Base-by-base conservation (phyloP, 768 basidiomycete species). In the Boletus fagicola region DNA sequence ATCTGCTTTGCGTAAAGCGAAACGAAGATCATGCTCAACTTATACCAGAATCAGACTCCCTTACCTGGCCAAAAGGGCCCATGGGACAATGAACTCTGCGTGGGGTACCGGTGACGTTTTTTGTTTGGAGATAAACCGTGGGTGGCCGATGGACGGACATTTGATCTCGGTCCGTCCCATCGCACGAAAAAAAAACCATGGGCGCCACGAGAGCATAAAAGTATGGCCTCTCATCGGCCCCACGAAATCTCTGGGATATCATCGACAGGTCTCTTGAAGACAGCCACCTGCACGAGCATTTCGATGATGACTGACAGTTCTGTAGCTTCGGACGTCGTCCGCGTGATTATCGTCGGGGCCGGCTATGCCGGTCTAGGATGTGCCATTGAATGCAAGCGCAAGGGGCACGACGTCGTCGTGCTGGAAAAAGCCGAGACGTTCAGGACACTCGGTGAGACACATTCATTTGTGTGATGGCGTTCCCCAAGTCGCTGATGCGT, bases 331-430 rank as follows among this genome's bases (percentile, higher is more conserved):
- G 30, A 35, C 1, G 26, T 10, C 26, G 6, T 40, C 31, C 46
- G 16, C 26, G 38, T 52, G 20, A 57, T 70, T 12, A 39, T 68
- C 45, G 62, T 72, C 18, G 68, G 73, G 20, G 67, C 66, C 18
- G 69, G 70, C 6, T 69, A 65, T 47, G 68, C 59, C 4, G 73
- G 70, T 4, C 54, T 75, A 5, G 65, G 64, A 4, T 68, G 66
- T 46, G 70, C 68, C 12, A 64, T 75, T 42, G 70, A 68, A 52
- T 64, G 61, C 30, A 62, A 62, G 18, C 45, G 65, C 20, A 63
- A 73, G 45, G 68, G 64, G 6, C 67, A 66, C 58, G 54, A 66
- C 11, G 68, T 69, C 10, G 54, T 62, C 31, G 51, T 75, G 13
- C 44, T 74, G 6, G 73, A 70, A 39, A 68, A 68, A 46, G 62